Evolutionary conservation across 2,329 filamentous ascomycete species (phyloP), one percentile per base, ranked within the genome.

Genomic region (Paecilomyces niveus): DNA sequence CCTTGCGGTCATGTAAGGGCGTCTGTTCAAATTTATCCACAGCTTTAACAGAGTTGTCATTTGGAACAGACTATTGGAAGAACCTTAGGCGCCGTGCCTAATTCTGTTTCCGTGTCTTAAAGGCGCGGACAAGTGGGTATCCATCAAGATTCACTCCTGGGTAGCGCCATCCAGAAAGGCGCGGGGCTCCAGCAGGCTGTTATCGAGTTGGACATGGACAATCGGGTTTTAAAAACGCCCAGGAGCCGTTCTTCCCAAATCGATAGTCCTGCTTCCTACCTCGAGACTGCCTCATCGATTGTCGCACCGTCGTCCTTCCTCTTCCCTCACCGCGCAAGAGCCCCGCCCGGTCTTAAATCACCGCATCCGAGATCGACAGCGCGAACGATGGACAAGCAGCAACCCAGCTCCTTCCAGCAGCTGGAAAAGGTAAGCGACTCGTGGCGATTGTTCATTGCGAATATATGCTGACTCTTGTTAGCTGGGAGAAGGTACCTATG

Each of bases 361-460:
- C 56, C 57, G 62, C 58, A 57, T 54, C 59, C 49, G 58, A 58
- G 31, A 54, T 59, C 56, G 56, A 45, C 56, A 39, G 60, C 62
- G 58, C 60, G 58, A 57, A 70, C 59, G 45, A 97, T 97, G 93
- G 93, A 97, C 77, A 89, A 90, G 75, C 83, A 89, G 70, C 91
- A 97, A 70, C 92, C 93, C 58, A 96, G 89, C 79, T 97, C 93
- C 62, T 99, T 99, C 82, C 93, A 97, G 83, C 94, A 97, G 86
- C 85, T 97, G 74, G 94, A 99, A 78, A 99, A 93, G 76, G 78
- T 79, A 68, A 55, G 63, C 21, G 52, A 7, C 21, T 35, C 15
- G 50, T 58, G 26, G 52, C 61, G 39, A 32, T 54, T 31, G 54
- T 31, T 54, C 18, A 39, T 33, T 33, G 29, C 56, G 26, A 55